These are phyloP conservation scores for Fusarium annulatum DNA, from an alignment of 2,329 filamentous ascomycete genomes.

Conservation along the genomic window DNA sequence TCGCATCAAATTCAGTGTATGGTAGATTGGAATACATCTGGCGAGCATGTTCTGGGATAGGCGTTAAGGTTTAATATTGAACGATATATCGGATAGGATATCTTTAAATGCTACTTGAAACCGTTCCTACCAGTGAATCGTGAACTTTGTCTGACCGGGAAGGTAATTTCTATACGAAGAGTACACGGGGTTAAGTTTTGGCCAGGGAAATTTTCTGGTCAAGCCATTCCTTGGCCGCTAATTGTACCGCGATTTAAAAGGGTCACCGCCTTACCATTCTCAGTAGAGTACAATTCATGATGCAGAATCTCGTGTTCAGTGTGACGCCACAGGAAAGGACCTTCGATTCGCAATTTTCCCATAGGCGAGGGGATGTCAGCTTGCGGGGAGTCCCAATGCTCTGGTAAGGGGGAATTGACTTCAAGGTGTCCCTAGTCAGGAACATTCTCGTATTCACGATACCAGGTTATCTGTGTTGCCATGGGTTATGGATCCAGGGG, in stretches of 20 bases:
- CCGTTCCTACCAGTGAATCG: background rate
- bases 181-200: background rate
- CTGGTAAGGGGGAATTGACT: conserved; percentile 11
- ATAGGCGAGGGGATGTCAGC: background rate
- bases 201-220: background rate
- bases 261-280: background rate
- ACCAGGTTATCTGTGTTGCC: conserved; percentile 11
- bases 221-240: background rate
- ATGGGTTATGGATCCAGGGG: conserved; percentile 21
- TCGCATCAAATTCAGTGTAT: background rate
- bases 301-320: conserved; percentile 3
- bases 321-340: conserved; percentile 12
- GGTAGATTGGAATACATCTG: background rate
- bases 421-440: conserved; percentile 20
- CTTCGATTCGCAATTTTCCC: background rate
- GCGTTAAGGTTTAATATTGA: conserved; percentile 14
- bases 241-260: background rate
- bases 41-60: background rate
- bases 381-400: conserved; percentile 9
- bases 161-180: conserved; percentile 24
- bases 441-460: conserved; percentile 32
- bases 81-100: conserved; percentile 1
- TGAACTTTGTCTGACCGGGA: background rate
- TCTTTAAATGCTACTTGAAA: background rate
- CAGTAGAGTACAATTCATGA: background rate